phyloP scores from a whole-genome alignment of 176 grass and related monocot genomes.

The Oryza longistaminata region DNA sequence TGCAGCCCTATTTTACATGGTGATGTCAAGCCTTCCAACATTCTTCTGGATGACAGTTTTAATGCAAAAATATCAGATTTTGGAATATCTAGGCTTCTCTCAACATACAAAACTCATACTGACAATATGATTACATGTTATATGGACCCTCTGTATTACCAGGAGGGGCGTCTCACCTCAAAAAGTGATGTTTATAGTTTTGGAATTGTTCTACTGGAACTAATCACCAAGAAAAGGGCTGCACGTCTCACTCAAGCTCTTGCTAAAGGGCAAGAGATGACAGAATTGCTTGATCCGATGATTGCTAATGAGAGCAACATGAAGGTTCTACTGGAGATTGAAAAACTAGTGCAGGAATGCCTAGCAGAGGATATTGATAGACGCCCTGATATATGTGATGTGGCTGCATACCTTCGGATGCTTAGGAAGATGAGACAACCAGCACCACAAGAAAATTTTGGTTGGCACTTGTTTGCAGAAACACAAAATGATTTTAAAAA shows the following conservation, averaged over 20 bases:
- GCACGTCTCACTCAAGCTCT: background rate
- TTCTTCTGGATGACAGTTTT: background rate
- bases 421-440: background rate
- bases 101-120: background rate
- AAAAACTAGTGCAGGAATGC: background rate
- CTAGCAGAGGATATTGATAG: background rate
- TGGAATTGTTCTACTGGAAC: background rate
- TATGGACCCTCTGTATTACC: background rate
- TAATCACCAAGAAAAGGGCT: background rate
- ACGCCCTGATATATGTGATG: background rate
- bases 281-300: background rate
- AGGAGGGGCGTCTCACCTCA: background rate
- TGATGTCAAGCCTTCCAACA: background rate
- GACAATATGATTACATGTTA: background rate
- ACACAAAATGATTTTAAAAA: too few relatives aligned
- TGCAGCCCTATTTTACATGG: constrained; percentile 10
- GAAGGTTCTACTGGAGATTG: background rate
- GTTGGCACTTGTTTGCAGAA: too few relatives aligned
- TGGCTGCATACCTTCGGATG: background rate
- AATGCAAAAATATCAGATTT: background rate
- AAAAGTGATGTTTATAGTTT: constrained; percentile 10
- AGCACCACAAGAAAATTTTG: too few relatives aligned
- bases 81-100: constrained; percentile 1
- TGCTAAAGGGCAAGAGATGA: background rate
- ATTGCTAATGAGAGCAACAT: background rate